Percentiles rank a stretch among this genome's conserved stretches.
These are phyloP conservation scores for Lupinus albus DNA, from an alignment of 306 rosid genomes.

Conservation along the genomic window DNA sequence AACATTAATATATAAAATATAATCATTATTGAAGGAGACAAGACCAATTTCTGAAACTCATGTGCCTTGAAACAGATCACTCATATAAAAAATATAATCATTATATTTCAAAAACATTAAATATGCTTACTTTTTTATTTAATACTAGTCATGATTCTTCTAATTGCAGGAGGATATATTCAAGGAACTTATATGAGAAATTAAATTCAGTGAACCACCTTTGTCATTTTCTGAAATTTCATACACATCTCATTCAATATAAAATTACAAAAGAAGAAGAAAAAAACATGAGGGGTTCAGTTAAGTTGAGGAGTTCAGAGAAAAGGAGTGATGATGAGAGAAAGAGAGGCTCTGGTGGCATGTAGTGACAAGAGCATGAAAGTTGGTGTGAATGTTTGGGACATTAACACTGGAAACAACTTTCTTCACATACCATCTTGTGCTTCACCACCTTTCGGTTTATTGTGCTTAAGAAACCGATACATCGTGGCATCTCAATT, in stretches of 20 bases:
- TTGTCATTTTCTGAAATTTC: not conserved
- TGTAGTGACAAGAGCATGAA: constrained; percentile 69
- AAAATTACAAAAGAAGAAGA: not conserved
- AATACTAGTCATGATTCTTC: too few species aligned
- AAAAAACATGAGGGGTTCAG: not conserved
- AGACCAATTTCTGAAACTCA: too few species aligned
- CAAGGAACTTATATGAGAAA: not conserved
- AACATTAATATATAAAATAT: too few species aligned
- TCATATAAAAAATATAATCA: too few species aligned
- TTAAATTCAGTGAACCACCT: not conserved
- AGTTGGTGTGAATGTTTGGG: constrained; percentile 61
- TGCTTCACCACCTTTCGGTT: constrained; percentile 61
- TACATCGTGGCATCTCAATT: constrained; percentile 72
- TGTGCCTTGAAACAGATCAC: too few species aligned
- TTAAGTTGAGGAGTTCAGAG: not conserved
- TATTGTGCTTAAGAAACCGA: constrained; percentile 61
- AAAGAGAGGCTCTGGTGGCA: constrained; percentile 54
- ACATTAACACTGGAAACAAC: constrained; percentile 50
- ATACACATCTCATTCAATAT: not conserved
- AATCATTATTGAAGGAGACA: too few species aligned
- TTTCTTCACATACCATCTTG: constrained; percentile 64
- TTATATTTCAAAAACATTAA: too few species aligned
- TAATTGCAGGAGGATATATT: too few species aligned
- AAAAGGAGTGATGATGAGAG: constrained; percentile 46
- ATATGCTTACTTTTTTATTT: too few species aligned